A percentile compares a stretch with the other conserved stretches of the same genome.
These are phyloP conservation scores for Colletotrichum camelliae DNA, from an alignment of 2,329 filamentous ascomycete genomes.

Conservation along the genomic window DNA sequence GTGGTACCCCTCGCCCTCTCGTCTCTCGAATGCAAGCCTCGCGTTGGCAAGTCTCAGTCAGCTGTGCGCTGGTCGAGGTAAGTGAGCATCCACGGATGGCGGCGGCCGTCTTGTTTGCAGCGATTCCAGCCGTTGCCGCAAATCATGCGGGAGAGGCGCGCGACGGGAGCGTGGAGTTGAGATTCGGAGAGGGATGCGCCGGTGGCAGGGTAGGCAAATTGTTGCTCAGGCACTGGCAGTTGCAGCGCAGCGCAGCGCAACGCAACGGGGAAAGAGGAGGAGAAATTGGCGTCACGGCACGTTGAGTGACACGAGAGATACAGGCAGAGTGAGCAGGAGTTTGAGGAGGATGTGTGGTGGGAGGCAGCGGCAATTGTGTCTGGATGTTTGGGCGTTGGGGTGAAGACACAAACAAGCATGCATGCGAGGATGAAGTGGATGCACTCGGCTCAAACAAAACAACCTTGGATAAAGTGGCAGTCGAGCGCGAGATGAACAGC, in stretches of 20 bases:
- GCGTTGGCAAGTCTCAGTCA: neutral
- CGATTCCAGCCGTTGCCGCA: neutral
- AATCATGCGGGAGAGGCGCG: slow-evolving; percentile 4
- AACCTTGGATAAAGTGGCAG: slow-evolving; percentile 20
- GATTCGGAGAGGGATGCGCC: slow-evolving; percentile 12
- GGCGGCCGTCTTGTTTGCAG: neutral
- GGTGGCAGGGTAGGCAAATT: neutral
- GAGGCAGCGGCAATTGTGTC: slow-evolving; percentile 10
- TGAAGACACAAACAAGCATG: slow-evolving; percentile 17
- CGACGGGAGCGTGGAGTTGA: slow-evolving; percentile 3
- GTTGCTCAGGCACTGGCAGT: neutral
- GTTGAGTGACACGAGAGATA: slow-evolving; percentile 11
- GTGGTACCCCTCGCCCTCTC: neutral
- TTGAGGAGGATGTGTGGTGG: slow-evolving; percentile 6
- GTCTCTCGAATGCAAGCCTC: slow-evolving; percentile 3
- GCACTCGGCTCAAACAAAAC: slow-evolving; percentile 19
- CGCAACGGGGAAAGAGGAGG: neutral
- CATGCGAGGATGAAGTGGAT: slow-evolving; percentile 5
- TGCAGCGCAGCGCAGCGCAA: neutral
- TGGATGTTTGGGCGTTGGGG: slow-evolving; percentile 15
- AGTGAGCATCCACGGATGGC: neutral
- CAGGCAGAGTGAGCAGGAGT: slow-evolving; percentile 4
- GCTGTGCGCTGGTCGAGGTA: neutral
- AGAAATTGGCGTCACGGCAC: slow-evolving; percentile 8
- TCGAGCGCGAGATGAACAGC: slow-evolving; percentile 24